Base-by-base conservation (phyloP, 345 rosid genomes). In the Bruguiera sexangula region DNA sequence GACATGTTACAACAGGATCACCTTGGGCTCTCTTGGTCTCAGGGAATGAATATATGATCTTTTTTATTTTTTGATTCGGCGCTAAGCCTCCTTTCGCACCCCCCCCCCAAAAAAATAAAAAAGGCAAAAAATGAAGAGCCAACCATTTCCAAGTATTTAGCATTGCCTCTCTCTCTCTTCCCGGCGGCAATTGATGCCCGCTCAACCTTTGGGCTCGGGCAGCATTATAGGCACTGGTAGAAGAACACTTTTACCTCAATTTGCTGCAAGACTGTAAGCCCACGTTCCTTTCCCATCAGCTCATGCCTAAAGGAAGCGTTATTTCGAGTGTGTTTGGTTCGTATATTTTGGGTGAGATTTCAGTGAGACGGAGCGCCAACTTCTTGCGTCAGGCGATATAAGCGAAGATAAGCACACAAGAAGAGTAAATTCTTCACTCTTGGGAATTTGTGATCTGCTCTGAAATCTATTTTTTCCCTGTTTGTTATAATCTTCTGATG, bases 211-310 rank as follows among this genome's bases (percentile, higher is more conserved):
- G 73, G 67, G 72, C 70, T 73, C 66, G 65, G 37, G 75, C 90
- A 91, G 97, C 80, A 91, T 89, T 60, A 88, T 91, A 69, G 79
- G 91, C 69, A 89, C 96, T 29, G 98, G 97, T 57, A 97, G 97
- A 67, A 94, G 97, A 84, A 85, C 92, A 8, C 83, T 88, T 50
- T 91, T 94, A 71, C 97, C 96, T 10, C 79, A 76, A 21, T 88
- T 94, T 78, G 84, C 86, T 65, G 83, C 85, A 66, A 87, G 97
- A 85, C 84, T 89, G 97, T 91, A 85, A 85, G 92, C 68, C 58
- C 52, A 39, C 48, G 24, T 51, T 64, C 34, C 56, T 75, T 39
- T 4, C 51, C 15, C 10, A 26, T 65, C 20, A 8, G 21, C 67
- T 54, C 20, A 5, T 27, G 6, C 20, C 8, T 1, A 5, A 13